Conservation (phyloP, 345 rosid genomes). For the Cardamine resedifolia region DNA sequence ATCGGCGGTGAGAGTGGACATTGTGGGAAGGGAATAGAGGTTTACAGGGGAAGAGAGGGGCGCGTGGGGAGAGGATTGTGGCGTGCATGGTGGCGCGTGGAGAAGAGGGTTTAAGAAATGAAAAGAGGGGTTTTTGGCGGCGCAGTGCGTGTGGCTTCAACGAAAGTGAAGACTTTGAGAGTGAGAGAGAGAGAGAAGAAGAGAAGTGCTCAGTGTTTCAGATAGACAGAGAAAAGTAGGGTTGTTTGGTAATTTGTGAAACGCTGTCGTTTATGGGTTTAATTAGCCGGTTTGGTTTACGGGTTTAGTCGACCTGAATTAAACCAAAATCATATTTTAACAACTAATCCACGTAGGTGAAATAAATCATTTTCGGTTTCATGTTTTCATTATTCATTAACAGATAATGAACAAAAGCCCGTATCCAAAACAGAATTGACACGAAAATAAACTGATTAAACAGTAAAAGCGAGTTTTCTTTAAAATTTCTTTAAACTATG, state of each 20-base stretch:
- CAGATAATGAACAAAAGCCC: neutral
- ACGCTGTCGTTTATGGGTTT: neutral
- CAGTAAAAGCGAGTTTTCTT: neutral
- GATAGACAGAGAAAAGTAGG: neutral
- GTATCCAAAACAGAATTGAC: neutral
- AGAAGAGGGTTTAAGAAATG: neutral
- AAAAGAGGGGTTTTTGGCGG: neutral
- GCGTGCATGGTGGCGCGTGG: conserved; percentile 54
- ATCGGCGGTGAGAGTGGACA: conserved; percentile 4
- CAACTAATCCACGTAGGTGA: too few species aligned
- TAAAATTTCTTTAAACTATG: neutral
- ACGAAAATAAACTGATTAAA: neutral
- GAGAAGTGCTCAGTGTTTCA: neutral
- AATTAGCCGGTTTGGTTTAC: neutral
- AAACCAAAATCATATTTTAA: neutral
- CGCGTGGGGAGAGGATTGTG: conserved; percentile 44
- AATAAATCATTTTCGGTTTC: neutral
- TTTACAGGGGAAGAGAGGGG: conserved; percentile 32
- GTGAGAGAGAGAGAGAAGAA: neutral
- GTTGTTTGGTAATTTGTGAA: conserved; percentile 1
- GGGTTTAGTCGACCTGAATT: neutral
- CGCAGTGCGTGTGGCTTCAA: neutral
- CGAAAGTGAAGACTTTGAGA: conserved; percentile 6
- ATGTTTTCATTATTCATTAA: neutral
- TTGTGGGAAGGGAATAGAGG: conserved; percentile 26